Conservation (phyloP, 352 stramenopile species). For the Thalassiosira mediterranea region DNA sequence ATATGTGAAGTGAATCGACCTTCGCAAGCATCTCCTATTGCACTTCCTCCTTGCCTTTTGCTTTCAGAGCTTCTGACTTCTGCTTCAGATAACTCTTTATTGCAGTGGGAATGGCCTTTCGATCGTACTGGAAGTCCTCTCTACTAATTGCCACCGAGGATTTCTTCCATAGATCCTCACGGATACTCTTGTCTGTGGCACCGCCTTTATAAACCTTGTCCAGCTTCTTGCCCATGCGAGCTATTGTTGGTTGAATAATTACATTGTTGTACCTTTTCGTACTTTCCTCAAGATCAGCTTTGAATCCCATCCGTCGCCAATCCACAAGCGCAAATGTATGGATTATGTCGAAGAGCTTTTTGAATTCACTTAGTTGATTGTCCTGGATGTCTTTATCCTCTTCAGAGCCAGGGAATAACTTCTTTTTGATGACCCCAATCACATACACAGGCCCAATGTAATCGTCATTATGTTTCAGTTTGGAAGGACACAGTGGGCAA, state of each 20-base stretch:
- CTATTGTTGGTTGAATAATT: constrained; percentile 22
- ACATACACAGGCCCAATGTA: constrained; percentile 47
- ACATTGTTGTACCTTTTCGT: constrained; percentile 30
- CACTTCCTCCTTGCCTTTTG: too few species aligned
- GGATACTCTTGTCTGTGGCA: constrained; percentile 13
- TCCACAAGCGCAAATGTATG: not conserved
- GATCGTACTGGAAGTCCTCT: not conserved
- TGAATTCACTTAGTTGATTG: not conserved
- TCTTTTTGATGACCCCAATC: constrained; percentile 34
- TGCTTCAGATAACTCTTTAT: too few species aligned
- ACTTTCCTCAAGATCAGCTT: constrained; percentile 8
- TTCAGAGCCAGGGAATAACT: constrained; percentile 21
- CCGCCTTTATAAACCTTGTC: constrained; percentile 2
- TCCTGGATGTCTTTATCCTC: constrained; percentile 10
- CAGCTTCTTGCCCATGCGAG: constrained; percentile 13
- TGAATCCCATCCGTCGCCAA: constrained; percentile 33
- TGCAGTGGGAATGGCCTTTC: too few species aligned
- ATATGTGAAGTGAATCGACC: too few species aligned
- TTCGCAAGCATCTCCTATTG: too few species aligned
- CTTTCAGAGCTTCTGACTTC: too few species aligned
- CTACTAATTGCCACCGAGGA: not conserved
- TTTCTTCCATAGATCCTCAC: constrained; percentile 33
- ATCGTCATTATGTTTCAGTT: constrained; percentile 18
- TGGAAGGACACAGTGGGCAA: constrained; percentile 10
- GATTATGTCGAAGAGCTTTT: not conserved